phyloP scores from a whole-genome alignment of 2,329 filamentous ascomycete species.

The Talaromyces albobiverticillius region DNA sequence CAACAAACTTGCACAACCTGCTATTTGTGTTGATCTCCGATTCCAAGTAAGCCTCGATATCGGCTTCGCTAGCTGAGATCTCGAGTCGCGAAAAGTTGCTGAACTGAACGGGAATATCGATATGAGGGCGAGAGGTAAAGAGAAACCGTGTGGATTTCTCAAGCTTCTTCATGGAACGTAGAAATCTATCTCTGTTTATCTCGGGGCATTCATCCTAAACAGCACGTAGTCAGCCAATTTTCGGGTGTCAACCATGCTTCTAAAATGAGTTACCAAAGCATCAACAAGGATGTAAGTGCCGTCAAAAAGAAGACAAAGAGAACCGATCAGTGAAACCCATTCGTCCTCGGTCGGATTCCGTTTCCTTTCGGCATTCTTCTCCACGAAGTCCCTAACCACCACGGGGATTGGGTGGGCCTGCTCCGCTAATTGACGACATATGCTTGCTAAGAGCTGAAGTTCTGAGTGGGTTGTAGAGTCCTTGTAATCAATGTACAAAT shows the following conservation, averaged over 20 bases:
- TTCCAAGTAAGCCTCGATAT: slow-evolving; percentile 11
- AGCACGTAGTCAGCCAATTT: too few relatives aligned
- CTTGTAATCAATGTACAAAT: neutral
- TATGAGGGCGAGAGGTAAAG: slow-evolving; percentile 1
- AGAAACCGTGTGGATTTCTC: neutral
- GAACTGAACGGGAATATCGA: neutral
- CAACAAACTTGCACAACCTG: neutral
- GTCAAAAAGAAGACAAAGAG: neutral
- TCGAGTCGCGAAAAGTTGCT: neutral
- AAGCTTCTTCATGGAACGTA: neutral
- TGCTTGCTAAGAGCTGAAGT: neutral
- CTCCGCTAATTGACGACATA: neutral
- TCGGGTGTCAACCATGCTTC: too few relatives aligned
- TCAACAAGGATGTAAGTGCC: neutral
- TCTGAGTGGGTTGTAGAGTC: neutral
- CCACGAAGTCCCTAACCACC: neutral
- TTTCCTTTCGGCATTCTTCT: neutral
- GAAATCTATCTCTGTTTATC: neutral
- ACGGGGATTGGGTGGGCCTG: neutral
- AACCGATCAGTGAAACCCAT: neutral
- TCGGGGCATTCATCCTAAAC: neutral
- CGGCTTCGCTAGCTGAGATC: slow-evolving; percentile 4
- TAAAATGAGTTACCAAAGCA: neutral
- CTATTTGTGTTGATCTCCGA: neutral
- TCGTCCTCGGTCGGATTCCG: neutral